Evolutionary conservation across 768 basidiomycete genomes (phyloP).

Genomic region (Pholiota conissans): DNA sequence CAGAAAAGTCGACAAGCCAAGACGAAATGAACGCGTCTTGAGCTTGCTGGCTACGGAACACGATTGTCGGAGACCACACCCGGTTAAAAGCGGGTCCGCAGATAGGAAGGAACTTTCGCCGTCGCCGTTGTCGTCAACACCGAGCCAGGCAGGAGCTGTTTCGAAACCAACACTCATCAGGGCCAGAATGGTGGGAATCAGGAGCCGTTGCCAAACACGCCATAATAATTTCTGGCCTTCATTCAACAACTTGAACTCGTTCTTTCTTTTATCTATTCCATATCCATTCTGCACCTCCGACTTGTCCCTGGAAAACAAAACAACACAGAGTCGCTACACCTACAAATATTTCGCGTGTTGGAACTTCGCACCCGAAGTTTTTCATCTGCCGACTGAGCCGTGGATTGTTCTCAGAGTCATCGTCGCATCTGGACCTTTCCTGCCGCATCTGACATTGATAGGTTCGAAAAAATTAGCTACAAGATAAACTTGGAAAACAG

Average conservation of each 20-base stretch:
- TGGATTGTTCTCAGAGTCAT: too few relatives aligned
- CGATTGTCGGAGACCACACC: constrained; percentile 28
- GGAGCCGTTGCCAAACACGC: constrained; percentile 16
- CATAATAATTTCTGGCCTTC: not conserved
- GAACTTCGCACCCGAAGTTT: too few relatives aligned
- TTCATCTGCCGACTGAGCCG: too few relatives aligned
- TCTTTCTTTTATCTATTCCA: not conserved
- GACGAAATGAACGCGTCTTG: constrained; percentile 40
- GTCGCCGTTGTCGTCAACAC: constrained; percentile 39
- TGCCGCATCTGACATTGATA: not conserved
- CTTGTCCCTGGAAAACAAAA: too few relatives aligned
- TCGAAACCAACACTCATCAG: constrained; percentile 23
- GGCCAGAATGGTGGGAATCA: constrained; percentile 15
- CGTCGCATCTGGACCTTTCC: not conserved
- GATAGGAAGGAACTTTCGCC: constrained; percentile 26
- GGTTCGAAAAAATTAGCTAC: not conserved
- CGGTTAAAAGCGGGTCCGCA: constrained; percentile 32
- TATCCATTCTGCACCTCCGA: too few relatives aligned
- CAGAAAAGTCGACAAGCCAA: constrained; percentile 31
- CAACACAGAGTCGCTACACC: too few relatives aligned
- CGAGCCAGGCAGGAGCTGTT: constrained; percentile 20
- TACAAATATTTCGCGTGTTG: too few relatives aligned
- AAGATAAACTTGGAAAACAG: not conserved
- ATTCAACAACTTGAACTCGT: not conserved
- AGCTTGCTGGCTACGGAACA: constrained; percentile 25